Evolutionary conservation across 768 basidiomycete species (phyloP).

Genomic region (Rubroboletus pulcherrimus): DNA sequence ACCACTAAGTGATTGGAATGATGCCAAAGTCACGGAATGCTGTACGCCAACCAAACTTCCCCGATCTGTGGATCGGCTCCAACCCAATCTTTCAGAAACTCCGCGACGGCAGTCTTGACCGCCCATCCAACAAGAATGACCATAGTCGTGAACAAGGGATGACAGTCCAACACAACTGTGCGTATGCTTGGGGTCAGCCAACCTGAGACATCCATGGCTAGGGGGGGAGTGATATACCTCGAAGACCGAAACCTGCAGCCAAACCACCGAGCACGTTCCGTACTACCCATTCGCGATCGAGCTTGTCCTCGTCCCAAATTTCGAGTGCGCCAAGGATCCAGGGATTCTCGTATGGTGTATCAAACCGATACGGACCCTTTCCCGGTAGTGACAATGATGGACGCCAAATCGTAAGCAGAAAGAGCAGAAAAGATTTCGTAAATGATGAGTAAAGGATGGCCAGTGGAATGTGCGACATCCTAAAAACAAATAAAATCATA

Average conservation of each 20-base stretch:
- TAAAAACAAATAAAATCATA: constrained; percentile 22
- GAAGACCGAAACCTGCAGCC: constrained; percentile 81
- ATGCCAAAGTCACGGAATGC: constrained; percentile 54
- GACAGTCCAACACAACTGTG: constrained; percentile 72
- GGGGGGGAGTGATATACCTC: constrained; percentile 46
- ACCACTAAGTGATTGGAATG: background rate
- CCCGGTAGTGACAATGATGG: constrained; percentile 35
- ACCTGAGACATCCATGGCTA: background rate
- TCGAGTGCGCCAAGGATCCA: constrained; percentile 42
- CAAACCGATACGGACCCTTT: constrained; percentile 19
- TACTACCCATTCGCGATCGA: constrained; percentile 82
- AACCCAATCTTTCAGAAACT: constrained; percentile 63
- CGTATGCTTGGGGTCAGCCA: background rate
- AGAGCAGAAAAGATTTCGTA: constrained; percentile 80
- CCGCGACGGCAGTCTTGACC: constrained; percentile 61
- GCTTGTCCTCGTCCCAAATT: constrained; percentile 64
- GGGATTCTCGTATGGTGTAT: constrained; percentile 31
- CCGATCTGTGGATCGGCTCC: constrained; percentile 52
- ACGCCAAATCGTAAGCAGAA: constrained; percentile 77
- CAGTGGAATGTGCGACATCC: constrained; percentile 73
- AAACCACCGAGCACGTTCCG: constrained; percentile 82
- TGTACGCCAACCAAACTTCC: constrained; percentile 79
- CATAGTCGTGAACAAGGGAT: constrained; percentile 69
- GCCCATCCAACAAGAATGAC: constrained; percentile 74
- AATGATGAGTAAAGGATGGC: constrained; percentile 79